Conservation (phyloP, 805 yeast species). For the Kuraishia floccosa region DNA sequence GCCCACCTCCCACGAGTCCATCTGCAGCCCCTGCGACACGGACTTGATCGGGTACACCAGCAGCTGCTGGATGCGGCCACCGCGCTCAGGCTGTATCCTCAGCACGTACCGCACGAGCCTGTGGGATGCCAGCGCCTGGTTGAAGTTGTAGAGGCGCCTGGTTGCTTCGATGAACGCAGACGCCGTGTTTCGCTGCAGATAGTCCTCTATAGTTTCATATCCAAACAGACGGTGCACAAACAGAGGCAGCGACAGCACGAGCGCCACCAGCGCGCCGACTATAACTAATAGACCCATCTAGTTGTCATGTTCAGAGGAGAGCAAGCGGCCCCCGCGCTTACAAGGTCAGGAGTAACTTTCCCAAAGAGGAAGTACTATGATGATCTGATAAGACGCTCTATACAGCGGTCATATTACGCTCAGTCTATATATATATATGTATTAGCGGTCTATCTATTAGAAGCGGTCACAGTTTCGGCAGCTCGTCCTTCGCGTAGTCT, state of each 20-base stretch:
- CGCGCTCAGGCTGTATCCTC: neutral
- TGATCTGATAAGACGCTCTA: too few relatives aligned
- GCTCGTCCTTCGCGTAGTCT: constrained; percentile 5
- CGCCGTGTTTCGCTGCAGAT: neutral
- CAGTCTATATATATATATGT: too few relatives aligned
- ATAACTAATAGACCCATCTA: too few relatives aligned
- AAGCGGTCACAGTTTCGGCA: too few relatives aligned
- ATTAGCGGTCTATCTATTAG: too few relatives aligned
- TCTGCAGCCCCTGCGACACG: constrained; percentile 11
- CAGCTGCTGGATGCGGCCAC: constrained; percentile 3
- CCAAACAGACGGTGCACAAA: neutral
- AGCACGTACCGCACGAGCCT: neutral
- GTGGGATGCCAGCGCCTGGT: neutral
- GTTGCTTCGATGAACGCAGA: too few relatives aligned
- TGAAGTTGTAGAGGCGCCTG: neutral
- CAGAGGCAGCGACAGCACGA: neutral
- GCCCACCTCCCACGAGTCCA: constrained; percentile 10
- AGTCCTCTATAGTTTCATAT: neutral
- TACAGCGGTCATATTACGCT: too few relatives aligned
- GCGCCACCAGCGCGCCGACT: neutral
- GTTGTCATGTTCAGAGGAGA: too few relatives aligned
- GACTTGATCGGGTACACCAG: constrained; percentile 14
- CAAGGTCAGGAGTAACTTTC: too few relatives aligned
- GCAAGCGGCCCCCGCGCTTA: too few relatives aligned
- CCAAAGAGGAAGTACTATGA: too few relatives aligned